A percentile compares a stretch with the other conserved stretches of the same genome.
Evolutionary conservation across 2,329 filamentous ascomycete species (phyloP).

Genomic region (Colletotrichum musicola): DNA sequence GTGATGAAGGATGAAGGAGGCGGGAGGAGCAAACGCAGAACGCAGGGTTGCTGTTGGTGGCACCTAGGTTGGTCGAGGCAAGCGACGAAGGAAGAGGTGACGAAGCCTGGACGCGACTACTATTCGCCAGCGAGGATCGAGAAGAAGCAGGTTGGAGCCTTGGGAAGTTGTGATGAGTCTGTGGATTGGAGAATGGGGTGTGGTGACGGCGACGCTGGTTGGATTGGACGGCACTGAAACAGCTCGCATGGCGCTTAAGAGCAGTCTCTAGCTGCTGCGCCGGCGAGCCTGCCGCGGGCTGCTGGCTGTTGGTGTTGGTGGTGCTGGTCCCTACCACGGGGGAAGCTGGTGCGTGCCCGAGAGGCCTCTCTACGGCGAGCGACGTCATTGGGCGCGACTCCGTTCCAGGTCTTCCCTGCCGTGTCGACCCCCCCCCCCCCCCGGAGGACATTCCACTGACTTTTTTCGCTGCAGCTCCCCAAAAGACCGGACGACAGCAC

Average conservation of each 20-base stretch:
- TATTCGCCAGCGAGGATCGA: slow-evolving; percentile 19
- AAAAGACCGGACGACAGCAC: background rate
- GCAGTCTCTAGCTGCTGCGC: background rate
- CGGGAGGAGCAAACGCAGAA: background rate
- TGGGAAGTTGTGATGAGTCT: slow-evolving; percentile 28
- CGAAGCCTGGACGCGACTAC: slow-evolving; percentile 24
- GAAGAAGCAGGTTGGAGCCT: background rate
- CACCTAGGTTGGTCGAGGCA: slow-evolving; percentile 12
- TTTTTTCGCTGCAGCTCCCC: background rate
- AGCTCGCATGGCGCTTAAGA: slow-evolving; percentile 39
- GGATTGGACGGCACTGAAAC: slow-evolving; percentile 31
- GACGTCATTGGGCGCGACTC: slow-evolving; percentile 33
- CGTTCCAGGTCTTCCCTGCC: slow-evolving; percentile 26
- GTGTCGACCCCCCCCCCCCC: background rate
- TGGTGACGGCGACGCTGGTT: slow-evolving; percentile 31
- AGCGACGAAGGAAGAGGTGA: slow-evolving; percentile 27
- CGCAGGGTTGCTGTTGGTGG: slow-evolving; percentile 4
- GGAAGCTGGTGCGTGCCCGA: slow-evolving; percentile 13
- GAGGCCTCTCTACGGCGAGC: slow-evolving; percentile 36
- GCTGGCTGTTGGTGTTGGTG: slow-evolving; percentile 9
- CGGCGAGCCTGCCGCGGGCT: too few species aligned
- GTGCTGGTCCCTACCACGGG: too few species aligned
- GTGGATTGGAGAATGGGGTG: slow-evolving; percentile 21
- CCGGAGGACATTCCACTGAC: background rate
- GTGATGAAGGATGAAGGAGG: background rate